These are phyloP conservation scores for Coemansia sp. DNA, from an alignment of 192 early-diverging fungal species.

Conservation along the genomic window DNA sequence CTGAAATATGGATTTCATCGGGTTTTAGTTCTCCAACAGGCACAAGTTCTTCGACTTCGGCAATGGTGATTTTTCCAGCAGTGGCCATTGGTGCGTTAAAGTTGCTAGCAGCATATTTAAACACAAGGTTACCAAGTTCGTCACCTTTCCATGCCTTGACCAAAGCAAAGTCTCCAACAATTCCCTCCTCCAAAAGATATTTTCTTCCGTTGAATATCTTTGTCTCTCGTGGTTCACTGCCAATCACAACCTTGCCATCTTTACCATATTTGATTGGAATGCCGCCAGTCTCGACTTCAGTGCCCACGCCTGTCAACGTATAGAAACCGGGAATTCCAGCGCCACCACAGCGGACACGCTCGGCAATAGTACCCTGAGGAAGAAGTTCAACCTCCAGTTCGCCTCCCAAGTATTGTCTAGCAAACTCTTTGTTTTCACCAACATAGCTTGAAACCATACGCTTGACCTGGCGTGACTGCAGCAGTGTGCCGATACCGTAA, in stretches of 20 bases:
- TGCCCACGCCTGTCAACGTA: conserved; percentile 70
- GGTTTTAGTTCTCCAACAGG: conserved; percentile 65
- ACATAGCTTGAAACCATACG: conserved; percentile 78
- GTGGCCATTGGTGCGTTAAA: conserved; percentile 77
- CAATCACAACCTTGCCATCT: conserved; percentile 52
- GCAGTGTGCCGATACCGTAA: conserved; percentile 67
- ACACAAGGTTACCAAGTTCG: conserved; percentile 71
- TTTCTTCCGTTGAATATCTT: conserved; percentile 63
- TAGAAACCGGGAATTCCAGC: conserved; percentile 72
- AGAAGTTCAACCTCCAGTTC: conserved; percentile 77
- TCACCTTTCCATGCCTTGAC: conserved; percentile 88
- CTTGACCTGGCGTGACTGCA: conserved; percentile 71
- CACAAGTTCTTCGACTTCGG: conserved; percentile 79
- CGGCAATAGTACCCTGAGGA: conserved; percentile 76
- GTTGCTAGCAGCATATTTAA: conserved; percentile 70
- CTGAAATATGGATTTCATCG: conserved; percentile 71
- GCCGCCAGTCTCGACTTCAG: conserved; percentile 66
- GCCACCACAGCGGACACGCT: conserved; percentile 74
- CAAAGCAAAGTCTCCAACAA: conserved; percentile 70
- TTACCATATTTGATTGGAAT: conserved; percentile 70
- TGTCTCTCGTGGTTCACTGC: conserved; percentile 65
- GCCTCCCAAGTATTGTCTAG: conserved; percentile 74
- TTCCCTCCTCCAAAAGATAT: conserved; percentile 78
- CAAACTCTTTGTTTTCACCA: conserved; percentile 81
- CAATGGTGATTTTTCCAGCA: conserved; percentile 72